These are phyloP conservation scores for Entophlyctis luteolus DNA, from an alignment of 192 early-diverging fungal genomes.

Conservation along the genomic window DNA sequence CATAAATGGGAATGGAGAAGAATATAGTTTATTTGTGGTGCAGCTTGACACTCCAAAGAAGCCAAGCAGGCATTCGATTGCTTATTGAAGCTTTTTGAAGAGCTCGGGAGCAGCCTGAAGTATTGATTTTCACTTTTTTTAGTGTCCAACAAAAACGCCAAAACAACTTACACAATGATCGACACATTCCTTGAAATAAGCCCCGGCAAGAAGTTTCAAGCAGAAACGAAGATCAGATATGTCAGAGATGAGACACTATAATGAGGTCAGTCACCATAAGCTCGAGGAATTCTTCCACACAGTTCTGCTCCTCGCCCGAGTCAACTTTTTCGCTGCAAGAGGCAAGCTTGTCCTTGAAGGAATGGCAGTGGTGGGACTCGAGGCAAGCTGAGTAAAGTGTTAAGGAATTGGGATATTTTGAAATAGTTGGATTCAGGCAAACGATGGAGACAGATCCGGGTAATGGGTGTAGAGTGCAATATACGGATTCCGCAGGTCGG, in stretches of 20 bases:
- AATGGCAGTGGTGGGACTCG: constrained; percentile 43
- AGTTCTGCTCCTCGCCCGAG: constrained; percentile 35
- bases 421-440: no score
- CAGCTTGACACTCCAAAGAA: neutral
- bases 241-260: no score
- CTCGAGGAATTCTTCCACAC: constrained; percentile 48
- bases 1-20: neutral
- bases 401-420: no score
- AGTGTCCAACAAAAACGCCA: neutral
- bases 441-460: neutral
- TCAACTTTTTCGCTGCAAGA: constrained; percentile 35
- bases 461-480: neutral
- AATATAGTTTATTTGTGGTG: neutral
- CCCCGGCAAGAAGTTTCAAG: neutral
- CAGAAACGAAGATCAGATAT: no score
- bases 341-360: constrained; percentile 41
- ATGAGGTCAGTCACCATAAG: constrained; percentile 48
- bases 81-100: constrained; percentile 21
- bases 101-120: constrained; percentile 16
- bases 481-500: no score
- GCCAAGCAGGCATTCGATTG: neutral
- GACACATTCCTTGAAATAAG: constrained; percentile 25
- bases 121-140: neutral
- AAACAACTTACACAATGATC: constrained; percentile 23
- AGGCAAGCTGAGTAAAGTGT: constrained; percentile 32